These are phyloP conservation scores for Dendrocalamus sinicus DNA, from an alignment of 176 grass and related monocot genomes.

Conservation along the genomic window DNA sequence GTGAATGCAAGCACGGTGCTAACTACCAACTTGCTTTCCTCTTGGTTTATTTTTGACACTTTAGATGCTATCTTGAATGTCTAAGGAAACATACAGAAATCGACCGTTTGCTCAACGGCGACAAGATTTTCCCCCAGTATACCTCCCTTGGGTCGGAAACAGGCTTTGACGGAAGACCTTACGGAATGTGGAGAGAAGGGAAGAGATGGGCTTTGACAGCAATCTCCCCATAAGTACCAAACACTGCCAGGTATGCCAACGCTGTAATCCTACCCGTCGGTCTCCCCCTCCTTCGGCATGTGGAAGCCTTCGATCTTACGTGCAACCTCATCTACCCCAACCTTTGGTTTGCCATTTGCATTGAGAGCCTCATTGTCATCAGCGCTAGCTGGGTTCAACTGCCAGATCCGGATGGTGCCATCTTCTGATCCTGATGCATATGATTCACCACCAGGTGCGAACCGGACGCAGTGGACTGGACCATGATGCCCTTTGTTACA, in stretches of 20 bases:
- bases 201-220: constrained; percentile 18
- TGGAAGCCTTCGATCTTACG: constrained; percentile 83
- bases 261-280: constrained; percentile 52
- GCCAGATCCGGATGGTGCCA: constrained; percentile 95
- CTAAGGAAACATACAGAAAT: constrained; percentile 46
- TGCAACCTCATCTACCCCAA: constrained; percentile 68
- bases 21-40: constrained; percentile 26
- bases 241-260: constrained; percentile 22
- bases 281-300: constrained; percentile 64
- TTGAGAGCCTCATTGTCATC: constrained; percentile 59
- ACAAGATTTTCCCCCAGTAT: neutral
- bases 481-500: constrained; percentile 99
- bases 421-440: constrained; percentile 97
- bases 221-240: constrained; percentile 29
- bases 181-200: neutral
- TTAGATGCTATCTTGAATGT: constrained; percentile 25
- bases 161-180: neutral
- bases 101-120: constrained; percentile 1
- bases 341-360: constrained; percentile 59
- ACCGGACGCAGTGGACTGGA: constrained; percentile 92
- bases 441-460: constrained; percentile 85
- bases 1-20: neutral
- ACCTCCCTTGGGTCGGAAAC: constrained; percentile 14
- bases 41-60: constrained; percentile 49
- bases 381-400: constrained; percentile 53